phyloP scores from a whole-genome alignment of 2,329 filamentous ascomycete genomes.

The Fulvia fulva region DNA sequence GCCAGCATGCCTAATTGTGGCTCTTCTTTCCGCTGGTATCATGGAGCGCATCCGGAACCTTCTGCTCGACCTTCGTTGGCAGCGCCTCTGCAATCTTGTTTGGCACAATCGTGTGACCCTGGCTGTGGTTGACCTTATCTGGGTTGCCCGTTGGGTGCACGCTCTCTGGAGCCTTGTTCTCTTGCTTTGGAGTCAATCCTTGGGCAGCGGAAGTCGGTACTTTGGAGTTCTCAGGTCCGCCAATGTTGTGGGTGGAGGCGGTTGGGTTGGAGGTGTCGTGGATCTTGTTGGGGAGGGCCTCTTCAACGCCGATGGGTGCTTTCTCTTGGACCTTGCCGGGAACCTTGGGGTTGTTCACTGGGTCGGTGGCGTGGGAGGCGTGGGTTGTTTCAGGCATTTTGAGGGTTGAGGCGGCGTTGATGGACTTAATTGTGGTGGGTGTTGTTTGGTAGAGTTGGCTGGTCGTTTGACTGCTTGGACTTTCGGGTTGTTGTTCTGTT shows the following conservation, averaged over 20 bases:
- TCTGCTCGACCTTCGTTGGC: conserved; percentile 11
- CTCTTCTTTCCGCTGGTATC: conserved; percentile 8
- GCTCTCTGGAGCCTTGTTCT: conserved; percentile 3
- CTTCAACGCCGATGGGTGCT: conserved; percentile 4
- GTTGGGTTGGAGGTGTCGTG: conserved; percentile 2
- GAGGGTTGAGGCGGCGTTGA: conserved; percentile 1
- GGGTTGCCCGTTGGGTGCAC: conserved; percentile 10
- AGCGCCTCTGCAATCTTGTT: conserved; percentile 13
- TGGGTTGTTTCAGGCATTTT: conserved; percentile 9
- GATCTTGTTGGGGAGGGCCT: conserved; percentile 1
- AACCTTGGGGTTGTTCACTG: conserved; percentile 1
- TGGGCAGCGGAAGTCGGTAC: not conserved
- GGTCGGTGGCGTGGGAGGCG: conserved; percentile 7
- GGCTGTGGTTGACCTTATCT: conserved; percentile 12
- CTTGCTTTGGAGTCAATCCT: not conserved
- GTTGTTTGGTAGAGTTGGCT: not conserved
- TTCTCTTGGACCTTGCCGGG: conserved; percentile 9
- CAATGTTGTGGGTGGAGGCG: not conserved
- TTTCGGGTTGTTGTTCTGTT: not conserved
- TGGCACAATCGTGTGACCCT: conserved; percentile 5
- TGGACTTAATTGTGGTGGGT: not conserved
- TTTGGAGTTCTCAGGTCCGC: not conserved
- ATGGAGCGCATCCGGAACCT: conserved; percentile 9
- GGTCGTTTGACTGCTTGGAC: not conserved
- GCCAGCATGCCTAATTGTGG: not conserved